Percentiles rank a stretch among this genome's conserved stretches.
Conservation (phyloP, 371 early-diverging fungal genomes). For the Rhizopus delemar region DNA sequence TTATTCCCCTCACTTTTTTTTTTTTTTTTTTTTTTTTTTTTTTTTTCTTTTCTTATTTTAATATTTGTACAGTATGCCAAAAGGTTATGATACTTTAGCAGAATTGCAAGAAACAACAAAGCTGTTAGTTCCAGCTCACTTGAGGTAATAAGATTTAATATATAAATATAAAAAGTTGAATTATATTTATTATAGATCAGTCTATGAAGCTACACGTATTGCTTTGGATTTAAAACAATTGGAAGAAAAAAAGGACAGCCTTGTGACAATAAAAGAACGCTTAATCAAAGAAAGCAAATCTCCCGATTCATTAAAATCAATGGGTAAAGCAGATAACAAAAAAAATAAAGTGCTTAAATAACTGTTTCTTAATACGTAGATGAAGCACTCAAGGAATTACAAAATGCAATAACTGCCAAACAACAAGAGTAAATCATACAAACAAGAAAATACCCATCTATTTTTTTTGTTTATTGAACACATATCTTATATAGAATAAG, state of each 20-base stretch:
- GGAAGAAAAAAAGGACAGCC: constrained; percentile 6
- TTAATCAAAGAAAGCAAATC: constrained; percentile 1
- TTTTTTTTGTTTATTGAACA: background rate
- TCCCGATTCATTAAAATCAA: background rate
- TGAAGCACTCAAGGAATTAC: constrained; percentile 3
- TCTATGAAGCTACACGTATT: constrained; percentile 14
- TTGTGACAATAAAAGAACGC: background rate
- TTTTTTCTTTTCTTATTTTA: constrained; percentile 1
- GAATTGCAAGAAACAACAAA: constrained; percentile 1
- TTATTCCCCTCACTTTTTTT: background rate
- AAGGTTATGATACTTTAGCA: background rate
- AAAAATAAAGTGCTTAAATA: background rate
- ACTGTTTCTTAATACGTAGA: background rate
- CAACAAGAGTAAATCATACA: constrained; percentile 6
- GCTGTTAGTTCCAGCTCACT: background rate
- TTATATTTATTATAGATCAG: constrained; percentile 4
- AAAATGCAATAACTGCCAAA: background rate
- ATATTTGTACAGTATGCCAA: background rate
- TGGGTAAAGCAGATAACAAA: constrained; percentile 5
- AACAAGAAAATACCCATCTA: background rate
- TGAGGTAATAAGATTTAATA: background rate
- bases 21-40: background rate
- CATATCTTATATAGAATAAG: background rate
- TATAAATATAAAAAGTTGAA: background rate
- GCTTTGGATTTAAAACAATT: constrained; percentile 6